Percentiles rank a stretch among this genome's conserved stretches.
These are phyloP conservation scores for Crithidia sp. DNA, from an alignment of 208 protist genomes.

Conservation along the genomic window DNA sequence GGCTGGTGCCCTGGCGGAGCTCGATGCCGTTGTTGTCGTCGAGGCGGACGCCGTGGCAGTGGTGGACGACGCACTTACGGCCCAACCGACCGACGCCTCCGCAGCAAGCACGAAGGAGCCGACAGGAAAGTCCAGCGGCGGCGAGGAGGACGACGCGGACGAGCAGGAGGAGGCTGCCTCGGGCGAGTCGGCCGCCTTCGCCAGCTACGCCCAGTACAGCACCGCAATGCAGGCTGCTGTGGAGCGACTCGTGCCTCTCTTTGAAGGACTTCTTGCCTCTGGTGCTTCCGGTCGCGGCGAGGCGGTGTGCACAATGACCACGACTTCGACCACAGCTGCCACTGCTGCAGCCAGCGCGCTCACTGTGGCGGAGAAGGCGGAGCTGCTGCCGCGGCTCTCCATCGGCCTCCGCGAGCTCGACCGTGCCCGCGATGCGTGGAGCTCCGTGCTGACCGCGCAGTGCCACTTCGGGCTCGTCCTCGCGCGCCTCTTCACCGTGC, in stretches of 20 bases:
- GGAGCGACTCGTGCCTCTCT: conserved; percentile 19
- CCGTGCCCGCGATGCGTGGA: conserved; percentile 27
- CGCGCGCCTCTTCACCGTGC: conserved; percentile 86
- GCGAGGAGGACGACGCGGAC: conserved; percentile 1
- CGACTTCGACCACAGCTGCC: not conserved
- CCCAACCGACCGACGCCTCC: not conserved
- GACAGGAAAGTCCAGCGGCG: not conserved
- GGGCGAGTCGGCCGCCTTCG: conserved; percentile 26
- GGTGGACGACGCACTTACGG: conserved; percentile 15
- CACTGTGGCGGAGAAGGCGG: conserved; percentile 16
- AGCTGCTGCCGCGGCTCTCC: conserved; percentile 28
- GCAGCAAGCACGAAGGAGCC: not conserved
- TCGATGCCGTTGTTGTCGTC: conserved; percentile 20
- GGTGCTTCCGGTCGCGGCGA: not conserved
- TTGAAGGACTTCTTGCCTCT: conserved; percentile 30
- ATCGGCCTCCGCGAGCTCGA: conserved; percentile 34
- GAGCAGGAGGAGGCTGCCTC: conserved; percentile 4
- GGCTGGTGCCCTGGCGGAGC: conserved; percentile 20
- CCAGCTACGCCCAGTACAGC: conserved; percentile 31
- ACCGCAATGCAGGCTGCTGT: conserved; percentile 7
- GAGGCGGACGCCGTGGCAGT: conserved; percentile 13
- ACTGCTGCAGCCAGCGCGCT: not conserved
- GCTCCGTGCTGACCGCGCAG: conserved; percentile 50
- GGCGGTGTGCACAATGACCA: not conserved
- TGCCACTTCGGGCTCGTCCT: conserved; percentile 82